These are phyloP conservation scores for Crucibulum cyathiforme DNA, from an alignment of 1,284 basidiomycete species.

Conservation along the genomic window DNA sequence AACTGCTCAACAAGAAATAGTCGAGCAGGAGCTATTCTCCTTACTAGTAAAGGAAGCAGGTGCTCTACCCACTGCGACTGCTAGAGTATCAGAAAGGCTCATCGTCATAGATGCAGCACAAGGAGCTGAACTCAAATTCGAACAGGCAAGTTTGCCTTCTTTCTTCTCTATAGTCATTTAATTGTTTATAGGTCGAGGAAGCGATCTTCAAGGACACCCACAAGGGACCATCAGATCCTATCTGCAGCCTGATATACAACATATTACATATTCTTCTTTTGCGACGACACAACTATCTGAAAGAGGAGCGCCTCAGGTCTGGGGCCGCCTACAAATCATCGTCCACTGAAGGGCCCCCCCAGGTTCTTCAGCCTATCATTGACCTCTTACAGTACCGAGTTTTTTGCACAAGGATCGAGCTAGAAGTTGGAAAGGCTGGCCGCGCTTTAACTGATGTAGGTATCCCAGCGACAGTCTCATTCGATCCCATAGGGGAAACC, in stretches of 20 bases:
- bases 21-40: constrained; percentile 81
- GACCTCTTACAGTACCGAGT: constrained; percentile 78
- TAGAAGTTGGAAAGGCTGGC: constrained; percentile 60
- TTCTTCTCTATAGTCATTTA: background rate
- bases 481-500: constrained; percentile 70
- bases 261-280: constrained; percentile 68
- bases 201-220: constrained; percentile 8
- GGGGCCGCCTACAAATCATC: constrained; percentile 3
- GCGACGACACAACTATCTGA: constrained; percentile 61
- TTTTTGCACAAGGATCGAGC: constrained; percentile 67
- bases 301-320: constrained; percentile 53
- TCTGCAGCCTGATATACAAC: constrained; percentile 75
- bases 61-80: constrained; percentile 71
- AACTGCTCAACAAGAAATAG: constrained; percentile 69
- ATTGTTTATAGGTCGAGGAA: background rate
- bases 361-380: constrained; percentile 70
- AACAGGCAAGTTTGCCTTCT: constrained; percentile 53
- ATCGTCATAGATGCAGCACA: constrained; percentile 77
- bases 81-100: constrained; percentile 75
- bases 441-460: constrained; percentile 57
- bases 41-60: constrained; percentile 74
- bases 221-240: constrained; percentile 35
- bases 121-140: constrained; percentile 70
- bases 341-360: constrained; percentile 29
- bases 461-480: constrained; percentile 62